These are phyloP conservation scores for Termitomyces bulborhizus DNA, from an alignment of 768 basidiomycete genomes.

Conservation along the genomic window DNA sequence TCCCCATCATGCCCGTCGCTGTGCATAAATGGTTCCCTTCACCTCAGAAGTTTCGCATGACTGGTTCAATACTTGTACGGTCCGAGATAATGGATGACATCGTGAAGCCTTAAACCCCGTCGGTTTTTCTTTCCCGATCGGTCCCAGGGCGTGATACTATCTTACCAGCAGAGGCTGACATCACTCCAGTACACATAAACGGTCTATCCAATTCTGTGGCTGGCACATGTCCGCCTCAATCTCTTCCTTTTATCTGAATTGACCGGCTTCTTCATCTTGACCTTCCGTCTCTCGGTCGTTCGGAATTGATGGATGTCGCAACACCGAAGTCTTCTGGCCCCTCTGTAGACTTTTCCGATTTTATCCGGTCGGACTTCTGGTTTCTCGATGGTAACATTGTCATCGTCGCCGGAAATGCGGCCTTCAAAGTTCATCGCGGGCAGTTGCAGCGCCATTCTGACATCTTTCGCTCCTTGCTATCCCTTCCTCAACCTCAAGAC, in stretches of 20 bases:
- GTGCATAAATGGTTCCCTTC: too few relatives aligned
- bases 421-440: slow-evolving; percentile 72
- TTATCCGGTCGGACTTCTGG: slow-evolving; percentile 59
- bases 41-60: too few relatives aligned
- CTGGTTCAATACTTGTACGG: too few relatives aligned
- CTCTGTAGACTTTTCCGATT: slow-evolving; percentile 13
- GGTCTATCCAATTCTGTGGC: neutral
- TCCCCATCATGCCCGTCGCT: too few relatives aligned
- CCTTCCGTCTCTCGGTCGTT: neutral
- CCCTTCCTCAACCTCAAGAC: slow-evolving; percentile 51
- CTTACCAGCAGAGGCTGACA: neutral
- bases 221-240: neutral
- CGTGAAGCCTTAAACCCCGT: too few relatives aligned
- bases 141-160: too few relatives aligned
- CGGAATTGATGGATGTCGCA: slow-evolving; percentile 7
- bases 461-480: slow-evolving; percentile 64
- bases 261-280: neutral
- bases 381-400: slow-evolving; percentile 69
- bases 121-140: too few relatives aligned
- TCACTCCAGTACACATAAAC: neutral
- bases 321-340: neutral
- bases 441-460: slow-evolving; percentile 73
- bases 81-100: too few relatives aligned
- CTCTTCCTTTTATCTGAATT: neutral
- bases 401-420: slow-evolving; percentile 47